Base-by-base conservation (phyloP, 352 stramenopile species). In the Phytophthora sp. region DNA sequence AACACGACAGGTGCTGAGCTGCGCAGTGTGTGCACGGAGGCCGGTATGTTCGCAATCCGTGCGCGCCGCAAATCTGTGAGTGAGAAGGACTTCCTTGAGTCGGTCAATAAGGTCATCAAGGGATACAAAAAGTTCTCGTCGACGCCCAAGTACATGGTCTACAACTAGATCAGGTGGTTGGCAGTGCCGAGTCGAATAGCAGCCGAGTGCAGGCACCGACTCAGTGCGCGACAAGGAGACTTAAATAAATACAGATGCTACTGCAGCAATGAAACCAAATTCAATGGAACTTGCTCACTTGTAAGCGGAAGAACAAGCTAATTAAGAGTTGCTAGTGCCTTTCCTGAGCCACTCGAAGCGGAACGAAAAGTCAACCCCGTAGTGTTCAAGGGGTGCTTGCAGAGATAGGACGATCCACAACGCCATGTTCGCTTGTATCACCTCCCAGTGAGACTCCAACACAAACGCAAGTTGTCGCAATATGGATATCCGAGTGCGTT, bases 21-120 rank as follows among this genome's bases (percentile, higher is more conserved):
- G 38, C 94, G 97, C 68, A 97, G 83, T 69, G 97, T 99, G 17
- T 99, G 97, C 84, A 99, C 97, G 9, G 97, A 99, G 74, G 97
- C 97, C n/a, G 97, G 97, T 34, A 97, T 98, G 94, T 99, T 98
- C 79, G 96, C 98, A 10, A 99, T 99, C 75, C 92, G 98, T 37
- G 97, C 96, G 26, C 88, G 98, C 44, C 95, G 98, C 78, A 99
- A 99, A 88, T 97, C 79, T 37, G 97, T 99, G 51, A 99, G 88
- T 61, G 97, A 99, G 72, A 99, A 99, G 72, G 98, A 99, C 77
- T 99, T 99, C 80, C 87, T 99, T 56, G 97, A 99, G 62, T 98
- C 96, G 51, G 97, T 99, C 54, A 99, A 99, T 82, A 99, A 99
- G 84, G 97, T 99, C 56, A 99, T 99, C 74, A 99, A 99, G 87